These are phyloP conservation scores for Trichoderma sp. DNA, from an alignment of 2,329 filamentous ascomycete genomes.

Conservation along the genomic window DNA sequence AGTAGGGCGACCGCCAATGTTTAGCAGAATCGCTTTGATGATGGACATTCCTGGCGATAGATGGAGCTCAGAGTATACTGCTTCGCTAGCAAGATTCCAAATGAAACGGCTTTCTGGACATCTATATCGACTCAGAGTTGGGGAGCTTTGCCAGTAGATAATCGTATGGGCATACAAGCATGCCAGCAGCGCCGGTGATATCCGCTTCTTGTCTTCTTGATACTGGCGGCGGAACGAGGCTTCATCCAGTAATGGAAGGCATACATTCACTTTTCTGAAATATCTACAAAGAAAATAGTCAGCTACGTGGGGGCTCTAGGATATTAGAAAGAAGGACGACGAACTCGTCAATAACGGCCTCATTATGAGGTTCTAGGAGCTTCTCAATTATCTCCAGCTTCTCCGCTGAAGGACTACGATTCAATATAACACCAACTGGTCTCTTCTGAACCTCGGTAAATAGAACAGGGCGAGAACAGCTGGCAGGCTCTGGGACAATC, in stretches of 20 bases:
- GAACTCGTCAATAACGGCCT: conserved; percentile 51
- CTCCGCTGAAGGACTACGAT: conserved; percentile 42
- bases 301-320: conserved; percentile 32
- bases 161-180: conserved; percentile 60
- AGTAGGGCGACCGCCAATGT: conserved; percentile 61
- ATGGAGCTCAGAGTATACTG: conserved; percentile 61
- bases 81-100: conserved; percentile 63
- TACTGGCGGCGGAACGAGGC: conserved; percentile 54
- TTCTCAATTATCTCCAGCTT: conserved; percentile 61
- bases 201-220: conserved; percentile 46
- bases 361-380: conserved; percentile 56
- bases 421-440: conserved; percentile 46
- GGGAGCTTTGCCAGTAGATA: conserved; percentile 58
- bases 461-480: conserved; percentile 43
- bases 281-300: conserved; percentile 43
- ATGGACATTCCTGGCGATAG: conserved; percentile 60
- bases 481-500: conserved; percentile 36
- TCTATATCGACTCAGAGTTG: conserved; percentile 46
- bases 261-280: conserved; percentile 57
- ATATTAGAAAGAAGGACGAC: not conserved
- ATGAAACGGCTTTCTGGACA: conserved; percentile 61
- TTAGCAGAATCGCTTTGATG: conserved; percentile 58
- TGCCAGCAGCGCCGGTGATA: conserved; percentile 58
- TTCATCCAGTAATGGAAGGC: conserved; percentile 63
- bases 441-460: conserved; percentile 51